Evolutionary conservation across 495 filamentous ascomycete genomes (phyloP), one percentile per base, ranked within the genome.

Genomic region (Penicillium taxi): DNA sequence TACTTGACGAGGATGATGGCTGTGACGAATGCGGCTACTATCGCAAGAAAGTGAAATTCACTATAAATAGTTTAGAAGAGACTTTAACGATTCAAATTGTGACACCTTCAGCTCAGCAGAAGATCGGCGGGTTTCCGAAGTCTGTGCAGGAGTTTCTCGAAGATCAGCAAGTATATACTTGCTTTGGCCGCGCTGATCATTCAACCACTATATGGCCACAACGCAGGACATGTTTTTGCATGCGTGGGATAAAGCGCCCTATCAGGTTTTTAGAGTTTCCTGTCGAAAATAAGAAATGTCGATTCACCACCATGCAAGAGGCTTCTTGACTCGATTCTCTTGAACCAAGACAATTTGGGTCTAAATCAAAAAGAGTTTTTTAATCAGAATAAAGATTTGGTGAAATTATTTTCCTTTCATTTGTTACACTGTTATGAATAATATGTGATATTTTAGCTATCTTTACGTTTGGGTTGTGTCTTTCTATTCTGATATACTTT

Each of bases 181-280:
- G 11, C 8, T 53, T 48, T 46, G 42, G 50, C 18, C 45, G 41
- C 21, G 22, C 50, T n/a, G 50, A 53, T 27, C 50, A 53, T 32
- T 37, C 19, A 20, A 28, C 13, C 7, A 16, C 6, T 31, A 12
- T 23, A 12, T 47, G 39, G 44, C 44, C 44, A 12, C 35, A 32
- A 35, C 12, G 23, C 9, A 22, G 33, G 5, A 34, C 17, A 9
- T 47, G 44, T 29, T 47, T 35, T 20, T 47, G 44, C 37, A 5
- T 21, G 12, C 44, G 38, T 7, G 37, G 38, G 24, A 36, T 22
- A 9, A 37, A 30, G 30, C 32, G 38, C 3, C 27, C 23, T 3
- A 29, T 41, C 16, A 21, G 39, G 29, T 39, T 44, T 29, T n/a
- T 34, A 21, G 35, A 44, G 23, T 35, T 29, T 6, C 34, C 34